Evolutionary conservation across 345 rosid species (phyloP).

Genomic region (Geranium brycei): DNA sequence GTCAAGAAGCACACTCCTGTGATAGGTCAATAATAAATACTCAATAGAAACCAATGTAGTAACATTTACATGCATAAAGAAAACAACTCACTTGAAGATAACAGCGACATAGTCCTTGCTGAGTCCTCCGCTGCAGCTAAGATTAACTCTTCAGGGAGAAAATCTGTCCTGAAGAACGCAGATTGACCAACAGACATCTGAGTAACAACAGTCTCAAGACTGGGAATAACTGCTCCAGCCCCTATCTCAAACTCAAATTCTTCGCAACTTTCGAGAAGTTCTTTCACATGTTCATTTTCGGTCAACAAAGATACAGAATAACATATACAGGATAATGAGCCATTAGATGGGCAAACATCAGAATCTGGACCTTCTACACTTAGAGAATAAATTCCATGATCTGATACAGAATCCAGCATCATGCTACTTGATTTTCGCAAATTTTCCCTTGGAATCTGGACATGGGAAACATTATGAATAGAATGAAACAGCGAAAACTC

Average conservation of each 20-base stretch:
- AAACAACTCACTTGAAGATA: conserved; percentile 43
- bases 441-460: conserved; percentile 16
- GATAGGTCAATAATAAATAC: too few species aligned
- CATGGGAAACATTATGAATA: conserved; percentile 11
- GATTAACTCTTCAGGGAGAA: conserved; percentile 37
- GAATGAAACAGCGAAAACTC: conserved; percentile 27
- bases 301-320: conserved; percentile 51
- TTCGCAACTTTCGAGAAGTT: conserved; percentile 67
- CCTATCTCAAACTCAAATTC: conserved; percentile 93
- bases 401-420: conserved; percentile 14
- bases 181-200: conserved; percentile 84
- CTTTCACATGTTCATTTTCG: conserved; percentile 30
- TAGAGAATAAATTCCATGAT: conserved; percentile 19
- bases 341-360: conserved; percentile 43
- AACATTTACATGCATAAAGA: too few species aligned
- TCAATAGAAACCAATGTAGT: too few species aligned
- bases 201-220: conserved; percentile 47
- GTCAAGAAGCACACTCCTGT: too few species aligned
- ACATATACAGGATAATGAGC: conserved; percentile 40
- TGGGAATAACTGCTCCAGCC: conserved; percentile 48
- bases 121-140: conserved; percentile 53
- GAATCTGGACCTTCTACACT: conserved; percentile 50
- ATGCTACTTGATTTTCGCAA: conserved; percentile 14
- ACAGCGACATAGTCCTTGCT: conserved; percentile 21
- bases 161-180: conserved; percentile 33